These are phyloP conservation scores for Aspergillus fructus DNA, from an alignment of 2,329 filamentous ascomycete species.

Conservation along the genomic window DNA sequence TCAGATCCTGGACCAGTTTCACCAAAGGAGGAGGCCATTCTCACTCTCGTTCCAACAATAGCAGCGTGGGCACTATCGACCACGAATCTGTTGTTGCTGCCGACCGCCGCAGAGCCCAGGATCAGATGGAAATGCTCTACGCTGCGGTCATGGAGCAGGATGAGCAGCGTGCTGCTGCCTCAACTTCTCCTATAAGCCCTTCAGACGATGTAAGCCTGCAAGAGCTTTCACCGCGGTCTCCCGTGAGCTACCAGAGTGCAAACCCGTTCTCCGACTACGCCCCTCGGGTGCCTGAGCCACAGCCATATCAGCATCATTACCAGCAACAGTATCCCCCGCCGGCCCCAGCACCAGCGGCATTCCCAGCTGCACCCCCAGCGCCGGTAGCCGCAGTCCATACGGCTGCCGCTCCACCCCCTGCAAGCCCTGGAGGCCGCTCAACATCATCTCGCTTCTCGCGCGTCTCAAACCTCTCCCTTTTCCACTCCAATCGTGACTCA, in stretches of 20 bases:
- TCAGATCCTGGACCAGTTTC: conserved; percentile 41
- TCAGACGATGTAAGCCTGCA: conserved; percentile 11
- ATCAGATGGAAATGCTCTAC: conserved; percentile 87
- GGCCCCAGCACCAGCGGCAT: not conserved
- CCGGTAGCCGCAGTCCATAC: not conserved
- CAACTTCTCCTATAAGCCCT: conserved; percentile 16
- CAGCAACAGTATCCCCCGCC: not conserved
- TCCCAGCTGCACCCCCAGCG: not conserved
- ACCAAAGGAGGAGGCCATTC: conserved; percentile 32
- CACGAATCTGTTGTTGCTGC: conserved; percentile 67
- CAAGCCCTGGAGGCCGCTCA: conserved; percentile 28
- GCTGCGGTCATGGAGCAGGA: conserved; percentile 91
- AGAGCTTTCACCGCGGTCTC: conserved; percentile 18
- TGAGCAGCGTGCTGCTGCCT: conserved; percentile 44
- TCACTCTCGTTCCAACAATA: conserved; percentile 48
- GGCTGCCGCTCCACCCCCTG: conserved; percentile 17
- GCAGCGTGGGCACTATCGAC: conserved; percentile 73
- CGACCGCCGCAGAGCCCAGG: conserved; percentile 72
- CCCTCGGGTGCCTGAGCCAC: conserved; percentile 13
- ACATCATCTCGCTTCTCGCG: conserved; percentile 40
- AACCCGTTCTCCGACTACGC: conserved; percentile 20
- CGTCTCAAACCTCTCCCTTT: conserved; percentile 41
- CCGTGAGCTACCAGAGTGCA: conserved; percentile 18
- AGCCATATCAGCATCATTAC: not conserved
- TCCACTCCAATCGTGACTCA: conserved; percentile 33